Base-by-base conservation (phyloP, 192 early-diverging fungal genomes). In the Coemansia asiatica region DNA sequence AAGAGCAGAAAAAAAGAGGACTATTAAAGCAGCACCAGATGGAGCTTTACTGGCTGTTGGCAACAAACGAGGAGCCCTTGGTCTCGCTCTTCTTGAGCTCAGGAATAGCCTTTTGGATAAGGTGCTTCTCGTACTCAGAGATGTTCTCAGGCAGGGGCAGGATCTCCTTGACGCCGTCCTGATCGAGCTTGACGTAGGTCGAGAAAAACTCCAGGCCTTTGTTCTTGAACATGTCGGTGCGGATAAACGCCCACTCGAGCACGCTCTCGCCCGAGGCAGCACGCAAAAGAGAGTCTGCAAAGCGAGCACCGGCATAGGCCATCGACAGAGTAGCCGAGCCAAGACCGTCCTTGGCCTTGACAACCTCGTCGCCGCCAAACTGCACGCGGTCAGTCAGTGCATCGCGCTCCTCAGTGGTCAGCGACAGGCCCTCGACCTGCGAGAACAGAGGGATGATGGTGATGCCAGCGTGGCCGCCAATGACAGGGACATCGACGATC, bases 291-390 rank as follows among this genome's bases (percentile, higher is more conserved):
- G 90, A 90, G 80, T 91, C 85, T 59, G 95, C 88, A 84, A 99
- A 97, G 57, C 95, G 90, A 18, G 94, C 94, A 36, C 90, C 92
- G 58, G 92, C 91, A 38, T 83, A 89, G 38, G 93, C 92, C 94
- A 95, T 94, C 53, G 92, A 94, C 35, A 95, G 86, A 6, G 92
- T 95, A 29, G 94, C 92, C 25, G 90, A 91, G 51, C 92, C 94
- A 22, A 89, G 87, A 61, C 96, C 96, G 84, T 94, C 90, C 90
- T 99, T 99, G 75, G 97, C 97, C 89, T 99, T 92, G 76, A 99
- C 97, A 61, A 99, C 97, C 78, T 99, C 97, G 73, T 99, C 97
- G 68, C 97, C 97, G 75, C 95, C 97, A 72, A 90, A 99, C 85
- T 99, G 97, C 67, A 99, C 95, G 58, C 97, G 92, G 85, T 99